Evolutionary conservation across 179 eudicot species (phyloP).

Genomic region (Patellifolia procumbens): DNA sequence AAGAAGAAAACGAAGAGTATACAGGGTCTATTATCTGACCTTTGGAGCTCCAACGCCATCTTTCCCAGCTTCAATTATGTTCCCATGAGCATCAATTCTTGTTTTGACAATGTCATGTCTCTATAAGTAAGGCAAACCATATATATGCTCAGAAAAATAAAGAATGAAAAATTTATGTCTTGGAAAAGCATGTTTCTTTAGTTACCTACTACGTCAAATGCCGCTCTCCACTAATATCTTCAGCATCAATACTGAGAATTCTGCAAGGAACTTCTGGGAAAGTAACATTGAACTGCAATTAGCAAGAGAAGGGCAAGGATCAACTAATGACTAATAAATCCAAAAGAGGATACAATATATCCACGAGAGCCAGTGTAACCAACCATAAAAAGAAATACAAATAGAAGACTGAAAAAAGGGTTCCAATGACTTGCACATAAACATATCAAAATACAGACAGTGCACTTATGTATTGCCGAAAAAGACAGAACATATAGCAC

Average conservation of each 20-base stretch:
- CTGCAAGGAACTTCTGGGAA: conserved; percentile 90
- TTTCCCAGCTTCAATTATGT: conserved; percentile 56
- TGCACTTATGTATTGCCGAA: neutral
- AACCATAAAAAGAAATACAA: neutral
- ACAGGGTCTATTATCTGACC: conserved; percentile 47
- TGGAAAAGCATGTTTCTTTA: neutral
- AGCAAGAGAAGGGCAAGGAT: conserved; percentile 27
- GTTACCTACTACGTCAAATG: conserved; percentile 86
- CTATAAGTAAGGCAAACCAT: conserved; percentile 49
- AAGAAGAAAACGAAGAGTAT: neutral
- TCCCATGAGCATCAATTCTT: conserved; percentile 82
- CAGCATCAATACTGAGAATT: conserved; percentile 87
- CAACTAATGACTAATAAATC: conserved; percentile 9
- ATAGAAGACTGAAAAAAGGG: neutral
- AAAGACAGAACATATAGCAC: neutral
- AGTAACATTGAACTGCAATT: conserved; percentile 92
- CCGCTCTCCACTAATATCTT: conserved; percentile 97
- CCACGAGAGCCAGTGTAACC: neutral
- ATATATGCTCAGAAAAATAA: conserved; percentile 15
- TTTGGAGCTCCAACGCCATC: conserved; percentile 90
- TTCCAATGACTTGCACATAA: neutral
- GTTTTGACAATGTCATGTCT: conserved; percentile 89
- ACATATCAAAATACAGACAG: neutral
- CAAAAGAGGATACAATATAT: neutral
- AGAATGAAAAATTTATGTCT: conserved; percentile 1